These are phyloP conservation scores for Aureobasidium sp. DNA, from an alignment of 2,329 filamentous ascomycete genomes.

Conservation along the genomic window DNA sequence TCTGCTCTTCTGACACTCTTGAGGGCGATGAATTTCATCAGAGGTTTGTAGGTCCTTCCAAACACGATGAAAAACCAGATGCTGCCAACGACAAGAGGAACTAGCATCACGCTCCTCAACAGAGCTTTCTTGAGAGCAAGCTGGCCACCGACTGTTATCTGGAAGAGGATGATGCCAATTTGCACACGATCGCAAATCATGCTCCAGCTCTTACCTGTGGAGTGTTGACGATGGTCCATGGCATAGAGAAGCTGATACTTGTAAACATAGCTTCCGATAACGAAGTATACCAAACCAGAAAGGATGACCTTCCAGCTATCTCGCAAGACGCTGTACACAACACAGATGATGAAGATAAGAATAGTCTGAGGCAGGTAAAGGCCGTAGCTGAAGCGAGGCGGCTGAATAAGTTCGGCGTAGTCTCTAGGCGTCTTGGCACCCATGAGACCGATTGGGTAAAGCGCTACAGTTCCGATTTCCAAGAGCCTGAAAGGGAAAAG, in stretches of 20 bases:
- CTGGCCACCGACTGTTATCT: constrained; percentile 83
- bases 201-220: constrained; percentile 87
- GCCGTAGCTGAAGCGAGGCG: constrained; percentile 87
- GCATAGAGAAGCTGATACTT: constrained; percentile 97
- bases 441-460: constrained; percentile 75
- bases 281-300: constrained; percentile 76
- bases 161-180: constrained; percentile 78
- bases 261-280: constrained; percentile 80
- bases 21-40: constrained; percentile 88
- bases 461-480: constrained; percentile 75
- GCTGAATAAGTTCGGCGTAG: constrained; percentile 71
- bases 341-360: constrained; percentile 87
- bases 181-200: constrained; percentile 94
- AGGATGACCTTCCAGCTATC: constrained; percentile 74
- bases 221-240: constrained; percentile 94
- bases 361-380: constrained; percentile 92
- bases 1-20: constrained; percentile 68
- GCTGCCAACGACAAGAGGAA: constrained; percentile 71
- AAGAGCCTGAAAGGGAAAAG: constrained; percentile 87
- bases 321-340: constrained; percentile 85
- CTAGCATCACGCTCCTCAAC: constrained; percentile 62
- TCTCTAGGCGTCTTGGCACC: constrained; percentile 83
- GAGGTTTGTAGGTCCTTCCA: constrained; percentile 69
- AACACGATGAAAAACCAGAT: constrained; percentile 88
- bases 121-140: constrained; percentile 70